Percentiles rank a stretch among this genome's conserved stretches.
These are phyloP conservation scores for Mycena crocata DNA, from an alignment of 768 basidiomycete genomes.

Conservation along the genomic window DNA sequence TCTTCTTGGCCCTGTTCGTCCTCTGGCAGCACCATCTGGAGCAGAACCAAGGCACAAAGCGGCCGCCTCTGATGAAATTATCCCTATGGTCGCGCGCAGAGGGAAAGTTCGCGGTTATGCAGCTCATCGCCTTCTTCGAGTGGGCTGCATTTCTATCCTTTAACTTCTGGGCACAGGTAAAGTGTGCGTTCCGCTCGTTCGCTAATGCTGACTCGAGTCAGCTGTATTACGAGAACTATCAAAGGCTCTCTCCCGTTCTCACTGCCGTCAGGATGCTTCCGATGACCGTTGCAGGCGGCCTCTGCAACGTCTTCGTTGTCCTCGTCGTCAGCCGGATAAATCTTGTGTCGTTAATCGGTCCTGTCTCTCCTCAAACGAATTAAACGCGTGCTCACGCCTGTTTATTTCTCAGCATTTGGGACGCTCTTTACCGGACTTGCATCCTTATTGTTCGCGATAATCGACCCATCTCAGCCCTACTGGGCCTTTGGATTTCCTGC, in stretches of 20 bases:
- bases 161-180: neutral
- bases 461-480: conserved; percentile 65
- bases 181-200: conserved; percentile 40
- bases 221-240: conserved; percentile 81
- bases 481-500: conserved; percentile 86
- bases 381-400: neutral
- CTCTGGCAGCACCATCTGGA: conserved; percentile 74
- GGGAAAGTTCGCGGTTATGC: neutral
- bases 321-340: conserved; percentile 66
- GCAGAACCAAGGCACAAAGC: conserved; percentile 33
- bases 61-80: conserved; percentile 74
- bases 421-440: conserved; percentile 65
- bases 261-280: conserved; percentile 78
- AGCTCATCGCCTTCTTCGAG: neutral
- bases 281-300: conserved; percentile 73
- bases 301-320: conserved; percentile 76
- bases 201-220: conserved; percentile 53
- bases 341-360: conserved; percentile 69
- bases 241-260: conserved; percentile 61
- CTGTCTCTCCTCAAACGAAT: conserved; percentile 22
- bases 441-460: conserved; percentile 81
- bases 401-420: too few relatives aligned
- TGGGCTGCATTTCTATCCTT: neutral
- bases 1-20: conserved; percentile 65
- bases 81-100: conserved; percentile 42